Base-by-base conservation (phyloP, 202 grass and related monocot genomes). In the Dendrocalamus latiflorus region DNA sequence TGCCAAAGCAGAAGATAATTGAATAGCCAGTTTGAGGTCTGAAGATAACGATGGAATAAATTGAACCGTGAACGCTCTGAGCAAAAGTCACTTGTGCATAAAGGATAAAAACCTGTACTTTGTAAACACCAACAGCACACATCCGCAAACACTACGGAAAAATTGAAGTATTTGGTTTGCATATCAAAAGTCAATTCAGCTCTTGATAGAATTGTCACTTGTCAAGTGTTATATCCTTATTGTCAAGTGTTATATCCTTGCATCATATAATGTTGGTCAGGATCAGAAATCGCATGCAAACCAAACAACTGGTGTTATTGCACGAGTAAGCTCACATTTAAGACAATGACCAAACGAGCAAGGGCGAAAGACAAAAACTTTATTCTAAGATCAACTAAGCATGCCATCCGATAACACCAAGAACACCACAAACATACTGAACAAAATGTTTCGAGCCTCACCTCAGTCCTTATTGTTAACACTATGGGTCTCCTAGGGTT, bases 361-460 rank as follows among this genome's bases (percentile, higher is more conserved):
- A n/a, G 9, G 3, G 2, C 72, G 13, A 66, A 86, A 25, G 30
- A 48, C 63, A 51, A 51, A 67, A 39, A 22, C 14, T 86, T 86
- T 83, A 90, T 86, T 90, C 74, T 83, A 86, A 34, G 41, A 82
- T 86, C 72, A 63, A 38, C 83, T 79, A 83, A 74, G 68, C 68
- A 79, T 62, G 74, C 30, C 74, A 74, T 53, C 67, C 33, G 49
- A 63, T 38, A 9, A 85, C 59, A 82, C 66, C 28, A 58, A 70
- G 34, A 60, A 68, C 58, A 83, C 49, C 74, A 86, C 51, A 26
- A 50, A 83, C 68, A 6, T 6, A 83, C 43, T 48, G 26, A 90
- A 61, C 3, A 74, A 78, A 78, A 82, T 63, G 61, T 86, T 79
- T 86, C 13, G 69, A 90, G 54, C 74, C 79, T 74, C 68, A 39